phyloP scores from a whole-genome alignment of 495 filamentous ascomycete species.

The Aspergillus egyptiacus region DNA sequence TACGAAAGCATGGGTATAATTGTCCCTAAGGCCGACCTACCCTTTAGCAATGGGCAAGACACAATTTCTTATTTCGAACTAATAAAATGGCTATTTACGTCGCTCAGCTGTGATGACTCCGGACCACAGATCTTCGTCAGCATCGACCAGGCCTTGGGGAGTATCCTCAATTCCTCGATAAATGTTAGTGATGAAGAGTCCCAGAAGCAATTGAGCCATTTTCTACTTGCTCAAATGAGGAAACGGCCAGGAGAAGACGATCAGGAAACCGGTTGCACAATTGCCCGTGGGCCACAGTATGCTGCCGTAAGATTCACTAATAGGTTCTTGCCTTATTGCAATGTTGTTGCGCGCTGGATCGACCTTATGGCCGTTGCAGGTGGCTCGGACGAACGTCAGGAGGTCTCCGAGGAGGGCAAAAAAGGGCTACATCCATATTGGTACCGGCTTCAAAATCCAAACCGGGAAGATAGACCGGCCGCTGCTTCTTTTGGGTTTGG shows the following conservation, averaged over 20 bases:
- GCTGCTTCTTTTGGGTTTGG: conserved; percentile 4
- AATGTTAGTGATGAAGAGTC: conserved; percentile 39
- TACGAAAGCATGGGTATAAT: conserved; percentile 85
- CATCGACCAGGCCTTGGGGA: conserved; percentile 82
- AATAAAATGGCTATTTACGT: conserved; percentile 72
- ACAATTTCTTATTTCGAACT: conserved; percentile 53
- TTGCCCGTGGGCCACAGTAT: conserved; percentile 65
- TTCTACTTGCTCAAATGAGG: conserved; percentile 64
- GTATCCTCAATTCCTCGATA: conserved; percentile 57
- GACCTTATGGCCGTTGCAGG: conserved; percentile 72
- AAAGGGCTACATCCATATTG: conserved; percentile 83
- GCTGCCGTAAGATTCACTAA: conserved; percentile 87
- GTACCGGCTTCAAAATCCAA: conserved; percentile 60
- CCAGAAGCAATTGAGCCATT: conserved; percentile 45
- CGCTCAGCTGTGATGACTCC: conserved; percentile 73
- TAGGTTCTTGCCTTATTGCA: conserved; percentile 72
- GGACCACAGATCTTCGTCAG: conserved; percentile 71
- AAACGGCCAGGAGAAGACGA: conserved; percentile 45
- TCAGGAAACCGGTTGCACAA: conserved; percentile 30
- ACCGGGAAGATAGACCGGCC: conserved; percentile 26
- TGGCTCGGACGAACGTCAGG: conserved; percentile 57
- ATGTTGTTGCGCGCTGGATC: conserved; percentile 79
- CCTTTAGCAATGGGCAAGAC: conserved; percentile 21
- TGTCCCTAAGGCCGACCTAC: conserved; percentile 46
- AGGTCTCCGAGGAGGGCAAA: conserved; percentile 82